A percentile compares a stretch with the other conserved stretches of the same genome.
Conservation (phyloP, 2,329 filamentous ascomycete species). For the Chalaropsis thielavioides region DNA sequence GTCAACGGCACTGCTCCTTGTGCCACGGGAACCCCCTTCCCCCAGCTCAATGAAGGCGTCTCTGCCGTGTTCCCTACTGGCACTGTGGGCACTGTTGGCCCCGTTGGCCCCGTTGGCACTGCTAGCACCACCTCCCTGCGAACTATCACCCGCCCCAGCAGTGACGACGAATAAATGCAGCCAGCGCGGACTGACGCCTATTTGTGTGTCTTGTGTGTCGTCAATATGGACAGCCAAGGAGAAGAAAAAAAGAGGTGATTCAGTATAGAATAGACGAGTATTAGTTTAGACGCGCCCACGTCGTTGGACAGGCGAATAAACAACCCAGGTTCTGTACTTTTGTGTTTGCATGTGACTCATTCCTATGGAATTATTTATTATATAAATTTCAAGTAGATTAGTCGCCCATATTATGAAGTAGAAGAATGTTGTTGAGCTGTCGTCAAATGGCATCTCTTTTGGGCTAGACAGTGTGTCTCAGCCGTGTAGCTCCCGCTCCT, state of each 20-base stretch:
- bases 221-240: background rate
- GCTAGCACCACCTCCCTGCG: background rate
- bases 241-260: background rate
- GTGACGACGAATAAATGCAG: background rate
- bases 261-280: slow-evolving; percentile 5
- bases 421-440: background rate
- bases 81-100: background rate
- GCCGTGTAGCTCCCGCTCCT: too few species aligned
- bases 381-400: too few species aligned
- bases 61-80: background rate
- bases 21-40: background rate
- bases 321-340: background rate
- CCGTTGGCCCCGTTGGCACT: background rate
- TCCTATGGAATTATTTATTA: too few species aligned
- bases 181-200: background rate
- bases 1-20: background rate
- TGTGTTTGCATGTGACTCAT: too few species aligned
- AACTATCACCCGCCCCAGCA: background rate
- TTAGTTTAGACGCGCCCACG: background rate
- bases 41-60: background rate
- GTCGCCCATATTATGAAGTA: too few species aligned
- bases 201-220: background rate
- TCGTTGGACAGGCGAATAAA: background rate
- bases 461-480: too few species aligned
- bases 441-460: background rate